Evolutionary conservation across 2,329 filamentous ascomycete species (phyloP).

Genomic region (Phaeomoniella chlamydospora): DNA sequence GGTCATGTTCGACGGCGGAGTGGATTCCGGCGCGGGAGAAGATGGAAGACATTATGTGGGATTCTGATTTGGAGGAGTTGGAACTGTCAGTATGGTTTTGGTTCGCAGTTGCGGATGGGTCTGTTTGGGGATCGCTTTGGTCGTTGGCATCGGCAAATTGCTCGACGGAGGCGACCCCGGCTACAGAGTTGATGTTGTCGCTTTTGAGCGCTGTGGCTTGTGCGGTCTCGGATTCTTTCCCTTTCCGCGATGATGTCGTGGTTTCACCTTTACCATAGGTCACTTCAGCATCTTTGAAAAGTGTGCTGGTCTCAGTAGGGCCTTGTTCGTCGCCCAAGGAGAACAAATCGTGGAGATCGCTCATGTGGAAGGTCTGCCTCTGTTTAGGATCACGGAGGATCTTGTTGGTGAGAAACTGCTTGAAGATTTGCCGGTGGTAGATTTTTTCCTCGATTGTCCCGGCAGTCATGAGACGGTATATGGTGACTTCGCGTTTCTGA

Average conservation of each 20-base stretch:
- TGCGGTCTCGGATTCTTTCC: slow-evolving; percentile 11
- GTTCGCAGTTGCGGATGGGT: slow-evolving; percentile 7
- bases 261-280: slow-evolving; percentile 36
- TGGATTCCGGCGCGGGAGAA: slow-evolving; percentile 78
- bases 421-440: slow-evolving; percentile 96
- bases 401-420: slow-evolving; percentile 94
- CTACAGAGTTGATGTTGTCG: slow-evolving; percentile 36
- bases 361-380: slow-evolving; percentile 76
- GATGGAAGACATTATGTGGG: slow-evolving; percentile 74
- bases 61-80: slow-evolving; percentile 36
- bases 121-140: slow-evolving; percentile 22
- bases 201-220: slow-evolving; percentile 9
- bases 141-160: slow-evolving; percentile 39
- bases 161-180: slow-evolving; percentile 51
- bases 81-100: slow-evolving; percentile 12
- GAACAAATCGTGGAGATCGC: slow-evolving; percentile 85
- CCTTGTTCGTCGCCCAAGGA: slow-evolving; percentile 56
- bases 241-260: slow-evolving; percentile 5
- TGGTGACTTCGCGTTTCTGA: slow-evolving; percentile 87
- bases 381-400: slow-evolving; percentile 90
- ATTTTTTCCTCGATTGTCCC: slow-evolving; percentile 99
- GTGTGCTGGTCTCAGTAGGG: slow-evolving; percentile 65
- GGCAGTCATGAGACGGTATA: slow-evolving; percentile 94
- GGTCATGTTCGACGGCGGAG: slow-evolving; percentile 84
- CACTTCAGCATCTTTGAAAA: slow-evolving; percentile 82